Conservation (phyloP, 2,329 filamentous ascomycete species). For the Balansia obtecta region DNA sequence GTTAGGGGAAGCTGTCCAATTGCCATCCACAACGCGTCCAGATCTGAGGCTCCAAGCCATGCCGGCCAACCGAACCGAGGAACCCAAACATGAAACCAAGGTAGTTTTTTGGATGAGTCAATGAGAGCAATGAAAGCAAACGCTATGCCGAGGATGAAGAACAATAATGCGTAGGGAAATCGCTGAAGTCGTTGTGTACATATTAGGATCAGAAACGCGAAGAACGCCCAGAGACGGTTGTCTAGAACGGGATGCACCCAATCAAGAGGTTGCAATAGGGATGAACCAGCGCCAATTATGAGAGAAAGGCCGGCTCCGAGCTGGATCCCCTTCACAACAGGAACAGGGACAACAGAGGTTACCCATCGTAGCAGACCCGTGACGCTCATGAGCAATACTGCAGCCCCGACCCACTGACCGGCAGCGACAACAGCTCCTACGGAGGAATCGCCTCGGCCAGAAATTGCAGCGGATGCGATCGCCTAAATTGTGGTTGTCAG, state of each 20-base stretch:
- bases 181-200: slow-evolving; percentile 50
- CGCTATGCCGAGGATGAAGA: slow-evolving; percentile 57
- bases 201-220: slow-evolving; percentile 60
- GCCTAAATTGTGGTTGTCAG: slow-evolving; percentile 34
- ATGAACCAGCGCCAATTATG: slow-evolving; percentile 61
- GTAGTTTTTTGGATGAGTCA: slow-evolving; percentile 24
- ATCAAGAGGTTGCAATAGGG: slow-evolving; percentile 52
- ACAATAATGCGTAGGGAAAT: slow-evolving; percentile 65
- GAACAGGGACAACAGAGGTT: slow-evolving; percentile 63
- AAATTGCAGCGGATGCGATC: slow-evolving; percentile 82
- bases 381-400: slow-evolving; percentile 63
- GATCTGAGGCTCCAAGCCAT: slow-evolving; percentile 17
- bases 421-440: slow-evolving; percentile 63
- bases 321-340: slow-evolving; percentile 90
- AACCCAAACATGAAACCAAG: slow-evolving; percentile 46
- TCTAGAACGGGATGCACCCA: slow-evolving; percentile 62
- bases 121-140: slow-evolving; percentile 40
- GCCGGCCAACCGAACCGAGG: slow-evolving; percentile 32
- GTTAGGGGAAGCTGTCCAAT: slow-evolving; percentile 84
- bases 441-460: slow-evolving; percentile 40
- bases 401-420: slow-evolving; percentile 56
- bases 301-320: slow-evolving; percentile 81
- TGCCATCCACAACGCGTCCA: slow-evolving; percentile 42
- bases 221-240: slow-evolving; percentile 66
- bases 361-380: slow-evolving; percentile 70